Evolutionary conservation across 805 yeast species (phyloP).

Genomic region (Zygotorulaspora florentina): DNA sequence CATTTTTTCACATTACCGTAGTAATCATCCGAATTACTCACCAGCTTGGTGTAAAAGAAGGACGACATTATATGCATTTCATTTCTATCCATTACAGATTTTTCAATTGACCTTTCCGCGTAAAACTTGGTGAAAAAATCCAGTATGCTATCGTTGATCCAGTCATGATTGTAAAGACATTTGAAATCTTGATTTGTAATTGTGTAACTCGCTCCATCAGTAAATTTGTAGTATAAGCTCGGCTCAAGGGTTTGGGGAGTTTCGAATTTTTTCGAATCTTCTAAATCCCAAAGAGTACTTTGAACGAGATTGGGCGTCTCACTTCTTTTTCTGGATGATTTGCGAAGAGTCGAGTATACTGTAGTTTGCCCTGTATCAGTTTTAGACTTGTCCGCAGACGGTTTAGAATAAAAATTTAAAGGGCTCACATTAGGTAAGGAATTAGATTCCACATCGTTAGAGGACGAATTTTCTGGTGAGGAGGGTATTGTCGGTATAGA

Average conservation of each 20-base stretch:
- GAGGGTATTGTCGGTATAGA: conserved; percentile 2
- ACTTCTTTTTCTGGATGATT: conserved; percentile 13
- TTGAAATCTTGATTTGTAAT: conserved; percentile 69
- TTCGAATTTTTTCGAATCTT: conserved; percentile 20
- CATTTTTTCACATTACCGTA: conserved; percentile 70
- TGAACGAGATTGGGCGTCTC: conserved; percentile 10
- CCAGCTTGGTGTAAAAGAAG: conserved; percentile 70
- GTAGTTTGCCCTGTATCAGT: neutral
- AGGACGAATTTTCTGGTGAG: neutral
- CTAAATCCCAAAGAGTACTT: conserved; percentile 14
- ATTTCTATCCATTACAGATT: conserved; percentile 30
- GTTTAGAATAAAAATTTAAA: conserved; percentile 2
- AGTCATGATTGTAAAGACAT: conserved; percentile 72
- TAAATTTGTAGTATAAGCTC: conserved; percentile 46
- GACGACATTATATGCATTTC: conserved; percentile 67
- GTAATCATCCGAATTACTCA: conserved; percentile 39
- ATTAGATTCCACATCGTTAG: neutral
- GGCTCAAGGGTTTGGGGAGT: conserved; percentile 37
- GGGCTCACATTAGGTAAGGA: conserved; percentile 5
- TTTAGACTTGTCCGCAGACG: neutral
- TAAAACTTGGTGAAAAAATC: conserved; percentile 74
- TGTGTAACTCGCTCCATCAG: conserved; percentile 50
- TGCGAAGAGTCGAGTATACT: conserved; percentile 6
- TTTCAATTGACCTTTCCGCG: conserved; percentile 37
- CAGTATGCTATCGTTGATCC: conserved; percentile 86